These are phyloP conservation scores for Kregervanrija pseudodelftensis DNA, from an alignment of 805 yeast genomes.

Conservation along the genomic window DNA sequence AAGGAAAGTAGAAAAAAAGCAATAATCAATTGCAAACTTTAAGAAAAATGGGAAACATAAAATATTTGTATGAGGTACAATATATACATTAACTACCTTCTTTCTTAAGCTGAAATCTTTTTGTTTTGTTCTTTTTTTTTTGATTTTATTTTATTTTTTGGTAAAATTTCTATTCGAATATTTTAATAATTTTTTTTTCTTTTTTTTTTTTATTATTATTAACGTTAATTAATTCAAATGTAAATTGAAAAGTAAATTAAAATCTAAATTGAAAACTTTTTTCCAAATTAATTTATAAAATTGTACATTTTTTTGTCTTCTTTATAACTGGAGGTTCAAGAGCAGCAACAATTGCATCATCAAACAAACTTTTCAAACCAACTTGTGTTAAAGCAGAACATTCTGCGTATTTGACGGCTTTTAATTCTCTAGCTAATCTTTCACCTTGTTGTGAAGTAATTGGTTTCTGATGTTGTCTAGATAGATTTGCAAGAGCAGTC, in stretches of 20 bases:
- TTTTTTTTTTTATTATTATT: background rate
- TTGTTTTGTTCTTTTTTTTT: no score
- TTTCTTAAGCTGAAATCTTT: no score
- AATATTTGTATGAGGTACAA: background rate
- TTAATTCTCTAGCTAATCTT: conserved; percentile 83
- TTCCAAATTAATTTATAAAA: conserved; percentile 40
- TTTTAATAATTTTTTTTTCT: background rate
- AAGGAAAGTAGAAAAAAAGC: no score
- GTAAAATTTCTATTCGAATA: background rate
- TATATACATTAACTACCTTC: background rate
- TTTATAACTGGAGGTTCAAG: conserved; percentile 91
- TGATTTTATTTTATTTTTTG: background rate
- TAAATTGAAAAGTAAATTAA: background rate
- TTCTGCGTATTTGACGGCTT: conserved; percentile 95
- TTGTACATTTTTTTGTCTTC: conserved; percentile 76
- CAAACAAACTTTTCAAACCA: conserved; percentile 96
- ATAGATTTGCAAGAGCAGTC: conserved; percentile 79
- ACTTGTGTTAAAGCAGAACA: conserved; percentile 97
- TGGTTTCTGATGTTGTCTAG: conserved; percentile 84
- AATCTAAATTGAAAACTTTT: background rate
- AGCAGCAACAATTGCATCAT: conserved; percentile 97
- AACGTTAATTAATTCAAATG: background rate
- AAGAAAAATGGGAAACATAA: background rate
- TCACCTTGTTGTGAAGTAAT: conserved; percentile 85
- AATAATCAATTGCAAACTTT: no score